Conservation (phyloP, 176 grass and related monocot genomes). For the Juncus effusus region DNA sequence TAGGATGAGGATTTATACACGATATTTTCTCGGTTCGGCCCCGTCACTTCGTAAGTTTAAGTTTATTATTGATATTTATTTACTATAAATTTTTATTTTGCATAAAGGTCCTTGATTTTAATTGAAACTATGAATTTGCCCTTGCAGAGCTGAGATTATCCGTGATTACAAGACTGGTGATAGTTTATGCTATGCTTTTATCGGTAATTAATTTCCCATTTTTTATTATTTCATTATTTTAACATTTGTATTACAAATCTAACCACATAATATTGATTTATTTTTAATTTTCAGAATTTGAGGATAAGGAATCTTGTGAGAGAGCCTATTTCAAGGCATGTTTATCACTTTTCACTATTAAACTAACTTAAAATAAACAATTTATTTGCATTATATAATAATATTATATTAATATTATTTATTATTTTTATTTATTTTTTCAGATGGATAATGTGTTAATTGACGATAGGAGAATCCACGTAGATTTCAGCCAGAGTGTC, state of each 20-base stretch:
- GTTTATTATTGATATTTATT: constrained; percentile 1
- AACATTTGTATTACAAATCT: constrained; percentile 5
- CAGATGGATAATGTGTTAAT: constrained; percentile 98
- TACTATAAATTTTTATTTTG: not conserved
- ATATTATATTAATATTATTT: too few relatives aligned
- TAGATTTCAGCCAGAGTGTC: constrained; percentile 99
- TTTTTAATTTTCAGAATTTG: constrained; percentile 59
- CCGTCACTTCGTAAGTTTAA: constrained; percentile 77
- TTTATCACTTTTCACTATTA: not conserved
- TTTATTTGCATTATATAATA: not conserved
- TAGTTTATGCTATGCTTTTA: constrained; percentile 96
- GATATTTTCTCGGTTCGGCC: constrained; percentile 94
- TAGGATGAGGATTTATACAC: constrained; percentile 97
- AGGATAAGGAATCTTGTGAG: constrained; percentile 75
- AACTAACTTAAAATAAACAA: constrained; percentile 1
- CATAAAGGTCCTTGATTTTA: constrained; percentile 24
- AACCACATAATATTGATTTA: constrained; percentile 5
- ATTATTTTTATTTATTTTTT: constrained; percentile 14
- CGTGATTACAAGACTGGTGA: constrained; percentile 89
- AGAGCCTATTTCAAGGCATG: constrained; percentile 88
- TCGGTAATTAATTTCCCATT: constrained; percentile 41
- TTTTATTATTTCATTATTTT: constrained; percentile 9
- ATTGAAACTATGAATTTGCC: constrained; percentile 2
- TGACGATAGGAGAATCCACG: constrained; percentile 94
- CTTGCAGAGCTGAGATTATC: constrained; percentile 85